Evolutionary conservation across 2,329 filamentous ascomycete genomes (phyloP).

Genomic region (Trichoderma atrobrunneum): DNA sequence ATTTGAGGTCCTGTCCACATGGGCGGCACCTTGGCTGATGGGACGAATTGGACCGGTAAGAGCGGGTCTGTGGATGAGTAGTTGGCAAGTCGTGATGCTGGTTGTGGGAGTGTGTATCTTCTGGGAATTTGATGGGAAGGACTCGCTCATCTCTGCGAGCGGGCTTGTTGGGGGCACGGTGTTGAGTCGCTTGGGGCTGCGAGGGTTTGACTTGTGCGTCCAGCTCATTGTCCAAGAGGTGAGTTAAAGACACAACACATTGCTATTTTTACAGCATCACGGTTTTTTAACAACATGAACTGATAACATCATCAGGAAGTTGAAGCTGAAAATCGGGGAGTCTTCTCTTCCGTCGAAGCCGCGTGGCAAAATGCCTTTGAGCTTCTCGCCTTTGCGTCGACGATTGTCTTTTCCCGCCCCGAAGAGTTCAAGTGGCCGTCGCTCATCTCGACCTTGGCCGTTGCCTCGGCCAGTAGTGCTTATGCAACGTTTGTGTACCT

Average conservation of each 20-base stretch:
- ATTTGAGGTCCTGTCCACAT: slow-evolving; percentile 61
- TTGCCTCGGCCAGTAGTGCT: background rate
- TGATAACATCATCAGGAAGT: slow-evolving; percentile 45
- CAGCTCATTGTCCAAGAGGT: slow-evolving; percentile 63
- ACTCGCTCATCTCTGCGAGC: slow-evolving; percentile 39
- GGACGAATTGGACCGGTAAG: slow-evolving; percentile 55
- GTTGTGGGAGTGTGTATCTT: slow-evolving; percentile 43
- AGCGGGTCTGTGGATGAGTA: slow-evolving; percentile 68
- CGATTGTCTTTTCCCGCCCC: slow-evolving; percentile 61
- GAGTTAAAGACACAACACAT: slow-evolving; percentile 26
- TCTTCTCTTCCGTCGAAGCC: slow-evolving; percentile 67
- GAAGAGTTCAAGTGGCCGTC: slow-evolving; percentile 64
- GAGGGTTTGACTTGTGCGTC: slow-evolving; percentile 59
- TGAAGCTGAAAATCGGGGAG: slow-evolving; percentile 55
- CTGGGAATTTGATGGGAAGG: slow-evolving; percentile 29
- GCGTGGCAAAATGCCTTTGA: slow-evolving; percentile 69
- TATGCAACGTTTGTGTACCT: slow-evolving; percentile 14
- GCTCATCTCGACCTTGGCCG: slow-evolving; percentile 37
- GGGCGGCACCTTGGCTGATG: slow-evolving; percentile 56
- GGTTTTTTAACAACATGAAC: background rate
- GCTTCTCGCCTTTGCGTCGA: slow-evolving; percentile 62
- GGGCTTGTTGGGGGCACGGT: slow-evolving; percentile 50
- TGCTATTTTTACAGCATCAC: background rate
- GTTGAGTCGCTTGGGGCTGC: slow-evolving; percentile 58
- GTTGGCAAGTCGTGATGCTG: slow-evolving; percentile 62